These are phyloP conservation scores for Termitomyces sp. DNA, from an alignment of 768 basidiomycete genomes.

Conservation along the genomic window DNA sequence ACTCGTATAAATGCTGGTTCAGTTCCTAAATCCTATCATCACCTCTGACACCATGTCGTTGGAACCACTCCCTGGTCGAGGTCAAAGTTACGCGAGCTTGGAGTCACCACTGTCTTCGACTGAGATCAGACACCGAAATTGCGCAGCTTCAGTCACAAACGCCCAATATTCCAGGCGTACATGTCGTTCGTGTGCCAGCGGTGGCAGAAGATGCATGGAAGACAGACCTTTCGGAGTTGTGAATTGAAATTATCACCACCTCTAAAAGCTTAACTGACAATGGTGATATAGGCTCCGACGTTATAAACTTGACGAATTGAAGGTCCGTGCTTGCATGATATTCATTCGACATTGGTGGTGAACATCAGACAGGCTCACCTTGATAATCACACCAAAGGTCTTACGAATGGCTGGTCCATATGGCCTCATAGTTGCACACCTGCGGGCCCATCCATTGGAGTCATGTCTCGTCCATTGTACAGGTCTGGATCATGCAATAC, in stretches of 20 bases:
- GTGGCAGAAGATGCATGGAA: slow-evolving; percentile 21
- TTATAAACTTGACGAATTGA: not conserved
- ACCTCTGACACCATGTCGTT: not conserved
- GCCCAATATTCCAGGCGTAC: slow-evolving; percentile 26
- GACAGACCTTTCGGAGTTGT: slow-evolving; percentile 20
- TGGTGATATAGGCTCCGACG: not conserved
- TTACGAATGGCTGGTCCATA: slow-evolving; percentile 28
- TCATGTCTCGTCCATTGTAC: slow-evolving; percentile 40
- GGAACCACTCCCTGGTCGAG: slow-evolving; percentile 10
- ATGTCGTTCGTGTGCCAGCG: slow-evolving; percentile 24
- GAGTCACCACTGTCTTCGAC: slow-evolving; percentile 34
- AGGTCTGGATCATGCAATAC: slow-evolving; percentile 19
- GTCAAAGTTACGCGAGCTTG: slow-evolving; percentile 26
- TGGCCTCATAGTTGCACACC: slow-evolving; percentile 28
- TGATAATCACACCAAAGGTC: slow-evolving; percentile 21
- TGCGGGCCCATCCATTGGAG: slow-evolving; percentile 31
- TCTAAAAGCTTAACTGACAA: not conserved
- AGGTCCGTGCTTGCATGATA: not conserved
- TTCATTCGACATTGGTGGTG: not conserved
- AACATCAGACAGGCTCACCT: slow-evolving; percentile 23
- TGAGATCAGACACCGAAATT: slow-evolving; percentile 33
- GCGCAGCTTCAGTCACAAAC: slow-evolving; percentile 23
- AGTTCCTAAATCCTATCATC: too few species aligned
- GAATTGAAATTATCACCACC: not conserved
- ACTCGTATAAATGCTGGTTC: not conserved